Percentiles rank a stretch among this genome's conserved stretches.
Conservation (phyloP, 2,329 filamentous ascomycete genomes). For the Cladosporium sp. region DNA sequence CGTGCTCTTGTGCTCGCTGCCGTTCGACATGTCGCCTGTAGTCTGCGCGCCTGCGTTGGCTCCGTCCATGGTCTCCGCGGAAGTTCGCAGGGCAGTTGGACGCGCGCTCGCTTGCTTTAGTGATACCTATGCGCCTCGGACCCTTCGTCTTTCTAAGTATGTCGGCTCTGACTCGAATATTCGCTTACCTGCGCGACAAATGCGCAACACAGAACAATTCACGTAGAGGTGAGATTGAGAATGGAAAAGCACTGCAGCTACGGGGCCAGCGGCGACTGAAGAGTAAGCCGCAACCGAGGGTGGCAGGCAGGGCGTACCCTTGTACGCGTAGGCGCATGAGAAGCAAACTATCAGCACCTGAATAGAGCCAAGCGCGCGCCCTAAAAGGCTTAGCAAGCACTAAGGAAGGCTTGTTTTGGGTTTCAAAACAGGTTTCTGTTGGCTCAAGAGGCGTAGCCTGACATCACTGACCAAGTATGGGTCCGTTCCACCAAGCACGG, state of each 20-base stretch:
- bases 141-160: not conserved
- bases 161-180: not conserved
- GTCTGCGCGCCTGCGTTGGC: not conserved
- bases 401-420: not conserved
- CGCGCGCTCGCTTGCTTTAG: not conserved
- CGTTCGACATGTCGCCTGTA: not conserved
- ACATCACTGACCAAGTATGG: not conserved
- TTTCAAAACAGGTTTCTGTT: not conserved
- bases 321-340: too few species aligned
- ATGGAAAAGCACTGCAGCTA: not conserved
- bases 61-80: slow-evolving; percentile 3
- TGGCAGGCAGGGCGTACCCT: too few species aligned
- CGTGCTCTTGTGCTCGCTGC: not conserved
- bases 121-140: not conserved
- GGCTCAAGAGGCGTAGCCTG: too few species aligned
- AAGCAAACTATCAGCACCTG: not conserved
- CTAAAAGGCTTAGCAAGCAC: slow-evolving; percentile 6
- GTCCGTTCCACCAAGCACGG: not conserved
- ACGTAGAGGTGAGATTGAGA: not conserved
- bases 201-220: not conserved
- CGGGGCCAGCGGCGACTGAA: not conserved
- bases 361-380: slow-evolving; percentile 1
- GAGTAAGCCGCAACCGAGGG: not conserved
- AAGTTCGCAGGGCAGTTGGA: not conserved
- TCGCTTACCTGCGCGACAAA: not conserved